Evolutionary conservation across 148 eudicot genomes (phyloP), one percentile per base, ranked within the genome.

Genomic region (Drosera capensis): DNA sequence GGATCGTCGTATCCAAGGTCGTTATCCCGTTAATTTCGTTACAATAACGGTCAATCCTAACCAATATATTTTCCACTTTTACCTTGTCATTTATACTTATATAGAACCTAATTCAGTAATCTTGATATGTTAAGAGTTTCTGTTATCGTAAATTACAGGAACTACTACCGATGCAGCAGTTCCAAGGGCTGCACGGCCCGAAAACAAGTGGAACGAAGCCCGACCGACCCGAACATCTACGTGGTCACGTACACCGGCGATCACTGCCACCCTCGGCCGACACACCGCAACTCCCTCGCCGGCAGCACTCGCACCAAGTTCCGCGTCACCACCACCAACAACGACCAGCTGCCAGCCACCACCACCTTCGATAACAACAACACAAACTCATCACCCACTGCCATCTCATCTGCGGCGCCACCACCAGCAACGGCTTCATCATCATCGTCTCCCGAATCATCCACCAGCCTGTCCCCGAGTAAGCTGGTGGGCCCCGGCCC

Each of bases 1-100:
- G 95, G 95, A 16, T 85, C 95, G 1, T 78, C 79, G 25, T 80
- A 72, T 63, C 95, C 90, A 23, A 85, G 95, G 95, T 79, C 28
- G 11, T 28, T 20, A 13, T 20, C n/a, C n/a, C n/a, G n/a, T n/a
- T n/a, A n/a, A n/a, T n/a, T n/a, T n/a, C n/a, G n/a, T n/a, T n/a
- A n/a, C n/a, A n/a, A n/a, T n/a, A n/a, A n/a, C n/a, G n/a, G n/a
- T n/a, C n/a, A n/a, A n/a, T n/a, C n/a, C n/a, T n/a, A n/a, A n/a
- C n/a, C n/a, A n/a, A n/a, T n/a, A n/a, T n/a, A n/a, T 11, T 38
- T 35, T 30, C 8, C 23, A 14, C 13, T 20, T 37, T 45, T 9
- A 22, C 8, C 6, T 24, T 40, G n/a, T n/a, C n/a, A n/a, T n/a
- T n/a, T n/a, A n/a, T n/a, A n/a, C n/a, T n/a, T n/a, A n/a, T n/a